Evolutionary conservation across 768 basidiomycete species (phyloP), one percentile per base, ranked within the genome.

Genomic region (Chalciporus pseudorubinellus): DNA sequence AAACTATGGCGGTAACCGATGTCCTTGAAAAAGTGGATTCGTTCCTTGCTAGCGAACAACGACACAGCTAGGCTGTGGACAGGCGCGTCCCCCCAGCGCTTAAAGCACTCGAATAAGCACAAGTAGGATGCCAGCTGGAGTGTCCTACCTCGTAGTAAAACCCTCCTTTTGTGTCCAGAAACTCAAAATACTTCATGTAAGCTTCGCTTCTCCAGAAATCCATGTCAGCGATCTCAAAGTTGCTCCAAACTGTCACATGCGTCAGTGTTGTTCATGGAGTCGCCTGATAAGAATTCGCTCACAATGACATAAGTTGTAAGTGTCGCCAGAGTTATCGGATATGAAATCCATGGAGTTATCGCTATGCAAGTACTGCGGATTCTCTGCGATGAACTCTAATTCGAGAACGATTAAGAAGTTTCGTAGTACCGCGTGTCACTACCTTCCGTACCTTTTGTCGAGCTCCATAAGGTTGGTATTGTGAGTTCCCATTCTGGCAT

Each of bases 31-130:
- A 92, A 98, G 68, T 97, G 91, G 39, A 98, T 84, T 69, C 92
- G 89, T 16, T 92, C 87, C 65, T 91, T 94, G 66, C 78, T 79
- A 0, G 92, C 87, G 58, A 98, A 90, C 9, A 98, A 74, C 0
- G 95, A 87, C 1, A 88, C 94, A 31, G 89, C 95, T 51, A 98
- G 93, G 48, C 86, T 89, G 63, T 93, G 91, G 8, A 93, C 82
- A 9, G 84, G 84, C n/a, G 95, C 95, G 72, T 97, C 95, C 44
- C 95, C 95, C 92, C 92, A 93, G 28, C 92, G 84, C 82, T 91
- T 56, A 19, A 13, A 8, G 1, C 20, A 39, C 33, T 22, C 38
- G 16, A n/a, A 18, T 54, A 44, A 68, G 16, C n/a, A 12, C 26
- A 26, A 28, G 46, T 21, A 42, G 14, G 16, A 19, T 11, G 2